phyloP scores from a whole-genome alignment of 345 rosid genomes.

The Acer yangbiense region DNA sequence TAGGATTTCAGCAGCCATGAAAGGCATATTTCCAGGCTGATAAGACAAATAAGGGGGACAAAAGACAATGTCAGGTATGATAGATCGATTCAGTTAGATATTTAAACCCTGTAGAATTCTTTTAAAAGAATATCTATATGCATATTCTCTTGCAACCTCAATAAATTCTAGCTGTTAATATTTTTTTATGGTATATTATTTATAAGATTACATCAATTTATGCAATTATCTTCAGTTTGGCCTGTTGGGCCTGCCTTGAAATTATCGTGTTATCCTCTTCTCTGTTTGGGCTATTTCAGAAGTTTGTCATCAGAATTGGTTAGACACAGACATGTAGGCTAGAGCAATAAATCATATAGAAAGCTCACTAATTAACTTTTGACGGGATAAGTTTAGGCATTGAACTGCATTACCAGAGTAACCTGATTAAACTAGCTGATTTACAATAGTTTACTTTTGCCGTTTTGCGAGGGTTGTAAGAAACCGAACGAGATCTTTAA shows the following conservation, averaged over 20 bases:
- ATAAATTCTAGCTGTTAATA: neutral
- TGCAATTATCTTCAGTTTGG: slow-evolving; percentile 1
- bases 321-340: neutral
- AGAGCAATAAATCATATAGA: neutral
- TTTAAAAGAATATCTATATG: neutral
- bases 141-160: neutral
- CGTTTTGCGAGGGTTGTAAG: neutral
- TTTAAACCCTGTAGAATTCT: neutral
- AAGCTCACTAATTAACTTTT: neutral
- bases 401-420: neutral
- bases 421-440: neutral
- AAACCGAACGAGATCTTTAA: neutral
- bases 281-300: neutral
- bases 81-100: slow-evolving; percentile 15
- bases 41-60: slow-evolving; percentile 67
- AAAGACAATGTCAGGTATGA: slow-evolving; percentile 74
- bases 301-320: neutral
- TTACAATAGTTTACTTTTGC: neutral
- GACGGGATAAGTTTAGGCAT: neutral
- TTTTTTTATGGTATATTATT: neutral
- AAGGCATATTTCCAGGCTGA: slow-evolving; percentile 57
- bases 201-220: neutral
- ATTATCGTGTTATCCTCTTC: slow-evolving; percentile 1
- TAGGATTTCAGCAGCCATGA: slow-evolving; percentile 71
- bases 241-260: neutral